Evolutionary conservation across 2,329 filamentous ascomycete species (phyloP), one percentile per base, ranked within the genome.

Genomic region (Aspergillus latus): DNA sequence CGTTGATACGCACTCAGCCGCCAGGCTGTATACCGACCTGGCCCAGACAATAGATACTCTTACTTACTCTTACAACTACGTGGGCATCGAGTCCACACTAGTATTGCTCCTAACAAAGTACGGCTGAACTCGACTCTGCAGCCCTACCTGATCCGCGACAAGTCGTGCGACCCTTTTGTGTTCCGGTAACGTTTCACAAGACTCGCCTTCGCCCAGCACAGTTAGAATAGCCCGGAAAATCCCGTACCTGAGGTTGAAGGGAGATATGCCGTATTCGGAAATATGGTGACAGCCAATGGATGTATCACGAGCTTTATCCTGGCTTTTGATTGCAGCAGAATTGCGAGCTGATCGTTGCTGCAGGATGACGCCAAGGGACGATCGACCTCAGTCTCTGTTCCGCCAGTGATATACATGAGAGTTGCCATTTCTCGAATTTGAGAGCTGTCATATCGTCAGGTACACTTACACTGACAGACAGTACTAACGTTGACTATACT

Each of bases 281-380:
- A 32, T 15, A 36, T 45, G 9, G 15, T 34, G 7, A 40, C 9
- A 40, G 48, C 53, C 54, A 52, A 52, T 56, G 34, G 37, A 45
- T 51, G 34, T 26, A 40, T 32, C 54, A 56, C 48, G 54, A 51
- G 54, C 36, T 13, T 7, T 29, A 28, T 56, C 8, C 7, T 7
- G 28, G 43, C 10, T 16, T 34, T 34, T 56, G 43, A 51, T 56
- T 56, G 54, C 32, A 29, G 53, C 32, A 48, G 51, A 26, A 16
- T 7, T 30, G 40, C 44, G 36, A 28, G 11, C 3, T 6, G 15
- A 16, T 21, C 37, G 44, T 42, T 48, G 26, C 50, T 39, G 28
- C 44, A 54, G 52, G 45, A 48, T 42, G 39, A 8, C 15, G 52
- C 54, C 54, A 56, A 47, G 53, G 26, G 42, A 36, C 47, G 54